Conservation (phyloP, 352 stramenopile species). For the Plasmopara halstedii region DNA sequence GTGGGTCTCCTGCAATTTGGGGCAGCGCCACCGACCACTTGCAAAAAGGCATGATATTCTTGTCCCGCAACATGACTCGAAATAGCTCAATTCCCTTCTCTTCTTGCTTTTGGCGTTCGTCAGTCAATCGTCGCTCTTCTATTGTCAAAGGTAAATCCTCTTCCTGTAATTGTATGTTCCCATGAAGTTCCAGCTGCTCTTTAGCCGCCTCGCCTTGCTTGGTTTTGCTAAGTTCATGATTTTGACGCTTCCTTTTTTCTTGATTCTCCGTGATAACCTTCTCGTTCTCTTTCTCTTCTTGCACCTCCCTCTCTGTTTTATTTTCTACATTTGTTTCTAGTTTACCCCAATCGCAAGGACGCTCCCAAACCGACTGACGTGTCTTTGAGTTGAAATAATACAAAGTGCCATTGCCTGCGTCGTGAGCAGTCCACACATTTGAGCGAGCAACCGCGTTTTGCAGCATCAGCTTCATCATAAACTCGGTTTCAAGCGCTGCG, state of each 20-base stretch:
- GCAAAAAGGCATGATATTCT: conserved; percentile 79
- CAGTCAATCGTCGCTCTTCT: conserved; percentile 25
- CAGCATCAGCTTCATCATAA: conserved; percentile 85
- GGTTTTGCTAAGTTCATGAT: conserved; percentile 7
- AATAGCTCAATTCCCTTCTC: conserved; percentile 53
- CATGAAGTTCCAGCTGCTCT: conserved; percentile 2
- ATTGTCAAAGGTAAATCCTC: conserved; percentile 21
- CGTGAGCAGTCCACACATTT: conserved; percentile 60
- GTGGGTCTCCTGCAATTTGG: conserved; percentile 58
- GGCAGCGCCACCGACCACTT: conserved; percentile 79
- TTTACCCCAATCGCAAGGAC: conserved; percentile 50
- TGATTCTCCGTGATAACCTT: conserved; percentile 11
- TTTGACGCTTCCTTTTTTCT: conserved; percentile 19
- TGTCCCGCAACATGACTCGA: conserved; percentile 63
- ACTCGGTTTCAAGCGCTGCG: conserved; percentile 43
- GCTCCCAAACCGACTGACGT: conserved; percentile 60
- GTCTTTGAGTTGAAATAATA: conserved; percentile 81
- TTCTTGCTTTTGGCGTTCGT: conserved; percentile 30
- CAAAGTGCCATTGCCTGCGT: conserved; percentile 56
- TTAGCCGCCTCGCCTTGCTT: conserved; percentile 3
- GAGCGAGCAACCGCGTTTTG: conserved; percentile 57
- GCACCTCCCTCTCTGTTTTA: conserved; percentile 3
- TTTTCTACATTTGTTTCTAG: conserved; percentile 9
- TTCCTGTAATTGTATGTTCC: conserved; percentile 8
- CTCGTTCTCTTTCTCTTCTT: conserved; percentile 1